These are phyloP conservation scores for Suillus variegatus DNA, from an alignment of 768 basidiomycete genomes.

Conservation along the genomic window DNA sequence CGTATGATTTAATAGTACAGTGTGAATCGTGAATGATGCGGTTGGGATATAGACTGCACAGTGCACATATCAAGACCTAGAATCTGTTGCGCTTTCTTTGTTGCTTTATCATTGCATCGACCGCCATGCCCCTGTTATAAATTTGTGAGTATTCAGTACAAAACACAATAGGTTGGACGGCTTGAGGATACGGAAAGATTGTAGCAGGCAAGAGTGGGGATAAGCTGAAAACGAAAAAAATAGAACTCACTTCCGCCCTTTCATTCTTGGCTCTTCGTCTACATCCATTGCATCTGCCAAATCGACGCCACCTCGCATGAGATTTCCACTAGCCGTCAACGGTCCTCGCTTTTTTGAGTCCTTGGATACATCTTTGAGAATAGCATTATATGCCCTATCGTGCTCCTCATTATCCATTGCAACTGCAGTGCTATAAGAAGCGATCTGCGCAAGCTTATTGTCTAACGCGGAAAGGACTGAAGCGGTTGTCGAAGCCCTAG, in stretches of 20 bases:
- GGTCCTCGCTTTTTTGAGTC: slow-evolving; percentile 46
- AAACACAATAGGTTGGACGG: neutral
- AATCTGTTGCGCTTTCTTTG: slow-evolving; percentile 61
- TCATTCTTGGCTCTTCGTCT: slow-evolving; percentile 55
- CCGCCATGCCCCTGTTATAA: slow-evolving; percentile 33
- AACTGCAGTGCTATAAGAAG: slow-evolving; percentile 40
- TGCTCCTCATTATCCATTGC: slow-evolving; percentile 52
- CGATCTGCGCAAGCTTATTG: slow-evolving; percentile 60
- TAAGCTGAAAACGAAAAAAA: neutral
- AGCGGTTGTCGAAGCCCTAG: slow-evolving; percentile 71
- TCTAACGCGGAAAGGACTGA: slow-evolving; percentile 74
- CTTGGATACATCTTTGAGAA: slow-evolving; percentile 62
- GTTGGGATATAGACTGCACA: neutral
- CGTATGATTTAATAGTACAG: neutral
- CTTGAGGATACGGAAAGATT: neutral
- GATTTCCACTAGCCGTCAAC: slow-evolving; percentile 17
- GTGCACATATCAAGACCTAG: neutral
- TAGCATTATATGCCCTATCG: slow-evolving; percentile 52
- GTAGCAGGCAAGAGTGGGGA: neutral
- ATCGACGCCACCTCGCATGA: slow-evolving; percentile 2
- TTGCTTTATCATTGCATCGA: slow-evolving; percentile 46
- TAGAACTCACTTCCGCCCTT: slow-evolving; percentile 60
- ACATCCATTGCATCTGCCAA: slow-evolving; percentile 59
- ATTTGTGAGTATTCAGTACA: neutral
- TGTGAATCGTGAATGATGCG: neutral